Base-by-base conservation (phyloP, 2,329 filamentous ascomycete genomes). In the Parascedosporium putredinis region DNA sequence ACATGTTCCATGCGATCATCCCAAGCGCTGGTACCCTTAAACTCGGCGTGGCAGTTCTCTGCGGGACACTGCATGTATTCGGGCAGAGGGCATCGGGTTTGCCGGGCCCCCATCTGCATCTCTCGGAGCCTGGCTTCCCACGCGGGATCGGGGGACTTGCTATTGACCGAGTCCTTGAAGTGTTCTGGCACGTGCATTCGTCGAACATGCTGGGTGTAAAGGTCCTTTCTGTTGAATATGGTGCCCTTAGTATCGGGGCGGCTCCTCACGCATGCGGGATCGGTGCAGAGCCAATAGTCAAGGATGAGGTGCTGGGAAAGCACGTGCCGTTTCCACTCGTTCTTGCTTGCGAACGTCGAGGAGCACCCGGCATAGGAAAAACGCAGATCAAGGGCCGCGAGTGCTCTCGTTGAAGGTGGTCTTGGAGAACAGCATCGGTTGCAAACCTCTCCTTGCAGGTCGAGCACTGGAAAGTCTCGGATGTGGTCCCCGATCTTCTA, bases 271-370 rank as follows among this genome's bases (percentile, higher is more conserved):
- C 80, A 84, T 6, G 64, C 60, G 53, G 79, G 84, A 27, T 84
- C 70, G 55, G 82, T 76, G 67, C 90, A 97, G 51, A 84, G 73
- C 79, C 83, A 96, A 66, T 82, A 86, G 42, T 76, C 70, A 3
- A 87, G 71, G 49, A 83, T 78, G 20, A 95, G 71, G 60, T 97
- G 91, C 60, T 95, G 86, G 0, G 84, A 86, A 27, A 73, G 70
- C 58, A 91, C 80, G 61, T 97, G 91, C 0, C 91, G 81, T 65
- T 96, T 96, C 91, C 91, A 96, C 64, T 96, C 90, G 62, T 95
- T 95, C 68, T 95, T 95, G 56, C 76, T 83, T 3, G 77, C 75
- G 60, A 95, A 95, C 0, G 75, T 81, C 2, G 81, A 78, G 1
- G 54, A 55, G 67, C 91, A 97, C 29, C 84, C 86, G 51, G 89